These are phyloP conservation scores for Arthrobotrys conoides DNA, from an alignment of 2,329 filamentous ascomycete species.

Conservation along the genomic window DNA sequence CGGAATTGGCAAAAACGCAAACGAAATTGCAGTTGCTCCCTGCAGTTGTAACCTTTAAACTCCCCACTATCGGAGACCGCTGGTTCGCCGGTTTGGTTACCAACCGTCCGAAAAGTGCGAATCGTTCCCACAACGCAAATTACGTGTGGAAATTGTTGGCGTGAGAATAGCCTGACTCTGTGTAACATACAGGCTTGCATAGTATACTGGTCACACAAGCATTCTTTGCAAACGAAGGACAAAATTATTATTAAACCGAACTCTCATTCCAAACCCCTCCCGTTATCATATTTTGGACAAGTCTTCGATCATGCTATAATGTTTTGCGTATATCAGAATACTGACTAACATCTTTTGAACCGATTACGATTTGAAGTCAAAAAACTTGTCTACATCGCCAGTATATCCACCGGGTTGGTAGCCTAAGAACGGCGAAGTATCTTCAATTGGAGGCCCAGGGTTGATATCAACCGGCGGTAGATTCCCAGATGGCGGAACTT, in stretches of 20 bases:
- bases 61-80: background rate
- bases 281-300: too few relatives aligned
- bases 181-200: slow-evolving; percentile 4
- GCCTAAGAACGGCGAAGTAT: background rate
- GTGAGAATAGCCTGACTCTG: slow-evolving; percentile 22
- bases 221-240: too few relatives aligned
- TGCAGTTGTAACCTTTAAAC: background rate
- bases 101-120: background rate
- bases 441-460: background rate
- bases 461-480: too few relatives aligned
- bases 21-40: slow-evolving; percentile 15
- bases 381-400: slow-evolving; percentile 32
- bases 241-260: too few relatives aligned
- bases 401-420: slow-evolving; percentile 8
- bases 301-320: too few relatives aligned
- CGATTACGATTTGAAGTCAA: slow-evolving; percentile 8
- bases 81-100: slow-evolving; percentile 5
- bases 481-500: too few relatives aligned
- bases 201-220: too few relatives aligned
- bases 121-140: slow-evolving; percentile 5
- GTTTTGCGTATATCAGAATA: too few relatives aligned
- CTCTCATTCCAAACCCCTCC: too few relatives aligned
- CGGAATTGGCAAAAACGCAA: slow-evolving; percentile 6
- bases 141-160: slow-evolving; percentile 19
- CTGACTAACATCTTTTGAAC: too few relatives aligned